A percentile compares a stretch with the other conserved stretches of the same genome.
phyloP scores from a whole-genome alignment of 2,329 filamentous ascomycete genomes.

The Penicillium verrucosum region DNA sequence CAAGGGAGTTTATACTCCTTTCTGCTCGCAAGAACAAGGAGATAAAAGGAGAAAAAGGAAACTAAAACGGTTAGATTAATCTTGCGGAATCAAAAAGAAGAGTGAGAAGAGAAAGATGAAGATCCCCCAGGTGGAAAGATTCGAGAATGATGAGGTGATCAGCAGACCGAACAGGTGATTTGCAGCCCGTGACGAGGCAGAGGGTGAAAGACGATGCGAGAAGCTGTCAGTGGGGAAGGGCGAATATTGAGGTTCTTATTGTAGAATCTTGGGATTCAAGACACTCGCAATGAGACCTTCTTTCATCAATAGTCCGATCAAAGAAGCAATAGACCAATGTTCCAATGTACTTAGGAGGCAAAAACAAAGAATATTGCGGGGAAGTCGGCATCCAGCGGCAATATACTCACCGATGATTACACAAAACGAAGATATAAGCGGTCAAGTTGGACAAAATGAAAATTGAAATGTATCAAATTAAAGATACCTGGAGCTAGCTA shows the following conservation, averaged over 20 bases:
- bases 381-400: constrained; percentile 4
- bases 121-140: not conserved
- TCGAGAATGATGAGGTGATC: constrained; percentile 24
- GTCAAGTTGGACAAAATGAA: not conserved
- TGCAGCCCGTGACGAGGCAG: constrained; percentile 18
- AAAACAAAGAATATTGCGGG: constrained; percentile 12
- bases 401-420: not conserved
- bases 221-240: not conserved
- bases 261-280: not conserved
- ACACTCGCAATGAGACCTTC: not conserved
- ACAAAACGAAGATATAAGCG: too few relatives aligned
- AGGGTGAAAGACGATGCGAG: constrained; percentile 9
- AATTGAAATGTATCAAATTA: constrained; percentile 20
- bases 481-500: constrained; percentile 11
- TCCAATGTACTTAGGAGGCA: not conserved
- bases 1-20: constrained; percentile 9
- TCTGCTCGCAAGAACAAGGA: not conserved
- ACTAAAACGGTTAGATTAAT: not conserved
- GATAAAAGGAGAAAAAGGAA: not conserved
- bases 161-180: constrained; percentile 28
- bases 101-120: not conserved
- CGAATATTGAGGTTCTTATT: not conserved
- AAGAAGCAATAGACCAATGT: not conserved
- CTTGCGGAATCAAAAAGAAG: not conserved
- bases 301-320: not conserved